These are phyloP conservation scores for Penicillium sp. DNA, from an alignment of 2,329 filamentous ascomycete genomes.

Conservation along the genomic window DNA sequence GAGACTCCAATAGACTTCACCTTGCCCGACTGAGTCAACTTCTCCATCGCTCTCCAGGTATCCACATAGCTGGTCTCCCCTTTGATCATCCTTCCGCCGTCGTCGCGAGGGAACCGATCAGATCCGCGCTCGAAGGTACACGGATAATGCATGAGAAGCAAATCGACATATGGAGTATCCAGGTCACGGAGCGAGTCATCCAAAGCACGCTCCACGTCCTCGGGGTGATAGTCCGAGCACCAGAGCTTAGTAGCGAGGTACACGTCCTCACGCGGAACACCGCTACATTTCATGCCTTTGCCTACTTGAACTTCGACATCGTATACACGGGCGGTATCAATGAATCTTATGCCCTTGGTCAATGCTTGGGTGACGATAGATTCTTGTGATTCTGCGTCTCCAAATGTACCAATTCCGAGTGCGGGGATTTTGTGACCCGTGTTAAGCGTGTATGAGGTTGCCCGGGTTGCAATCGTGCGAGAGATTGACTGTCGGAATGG, in stretches of 20 bases:
- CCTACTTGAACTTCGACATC: slow-evolving; percentile 65
- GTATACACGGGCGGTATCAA: slow-evolving; percentile 55
- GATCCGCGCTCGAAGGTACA: slow-evolving; percentile 44
- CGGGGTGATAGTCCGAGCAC: slow-evolving; percentile 60
- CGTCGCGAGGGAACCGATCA: slow-evolving; percentile 40
- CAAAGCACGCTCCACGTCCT: slow-evolving; percentile 61
- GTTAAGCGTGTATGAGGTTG: slow-evolving; percentile 30
- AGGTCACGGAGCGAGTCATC: slow-evolving; percentile 61
- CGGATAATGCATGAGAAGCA: slow-evolving; percentile 68
- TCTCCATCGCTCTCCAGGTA: slow-evolving; percentile 48
- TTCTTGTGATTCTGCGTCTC: slow-evolving; percentile 49
- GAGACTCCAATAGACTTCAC: slow-evolving; percentile 47
- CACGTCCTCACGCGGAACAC: slow-evolving; percentile 62
- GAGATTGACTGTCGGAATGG: not conserved
- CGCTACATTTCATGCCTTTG: slow-evolving; percentile 60
- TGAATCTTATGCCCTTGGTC: slow-evolving; percentile 52
- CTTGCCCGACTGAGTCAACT: slow-evolving; percentile 32
- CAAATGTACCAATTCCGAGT: slow-evolving; percentile 53
- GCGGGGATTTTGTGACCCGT: slow-evolving; percentile 45
- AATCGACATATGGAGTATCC: slow-evolving; percentile 64
- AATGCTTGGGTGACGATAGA: slow-evolving; percentile 45
- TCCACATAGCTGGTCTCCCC: slow-evolving; percentile 46
- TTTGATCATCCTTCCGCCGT: slow-evolving; percentile 36
- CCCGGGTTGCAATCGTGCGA: not conserved
- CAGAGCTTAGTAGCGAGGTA: slow-evolving; percentile 66